A percentile compares a stretch with the other conserved stretches of the same genome.
Evolutionary conservation across 352 stramenopile species (phyloP).

Genomic region (Phytophthora rubi): DNA sequence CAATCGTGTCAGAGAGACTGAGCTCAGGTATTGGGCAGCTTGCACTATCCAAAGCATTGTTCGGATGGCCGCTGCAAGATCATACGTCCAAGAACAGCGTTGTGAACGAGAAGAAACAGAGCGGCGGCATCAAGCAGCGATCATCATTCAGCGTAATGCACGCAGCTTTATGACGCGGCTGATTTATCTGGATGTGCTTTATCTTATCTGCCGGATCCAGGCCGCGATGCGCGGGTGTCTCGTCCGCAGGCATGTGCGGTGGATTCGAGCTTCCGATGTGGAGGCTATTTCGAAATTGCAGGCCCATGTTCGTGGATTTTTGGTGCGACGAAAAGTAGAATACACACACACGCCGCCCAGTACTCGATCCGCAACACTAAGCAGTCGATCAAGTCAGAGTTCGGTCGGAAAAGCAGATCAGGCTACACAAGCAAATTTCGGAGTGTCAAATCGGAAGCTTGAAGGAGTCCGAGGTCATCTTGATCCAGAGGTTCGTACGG

Average conservation of each 20-base stretch:
- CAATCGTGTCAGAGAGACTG: slow-evolving; percentile 31
- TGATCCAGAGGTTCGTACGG: not conserved
- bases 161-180: slow-evolving; percentile 67
- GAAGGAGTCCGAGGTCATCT: slow-evolving; percentile 1
- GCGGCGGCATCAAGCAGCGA: slow-evolving; percentile 39
- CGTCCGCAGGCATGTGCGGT: slow-evolving; percentile 59
- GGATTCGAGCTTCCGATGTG: slow-evolving; percentile 52
- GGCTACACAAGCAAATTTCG: slow-evolving; percentile 8
- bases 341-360: not conserved
- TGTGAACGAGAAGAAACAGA: slow-evolving; percentile 13
- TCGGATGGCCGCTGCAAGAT: slow-evolving; percentile 39
- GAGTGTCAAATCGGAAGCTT: not conserved
- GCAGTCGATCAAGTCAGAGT: slow-evolving; percentile 2
- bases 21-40: slow-evolving; percentile 42
- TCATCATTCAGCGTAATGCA: slow-evolving; percentile 59
- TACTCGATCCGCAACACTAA: not conserved
- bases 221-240: slow-evolving; percentile 70
- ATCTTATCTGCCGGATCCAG: slow-evolving; percentile 82
- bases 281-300: slow-evolving; percentile 57
- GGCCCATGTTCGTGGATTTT: slow-evolving; percentile 49
- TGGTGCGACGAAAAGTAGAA: slow-evolving; percentile 24
- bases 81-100: slow-evolving; percentile 19
- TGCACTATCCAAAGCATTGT: slow-evolving; percentile 53
- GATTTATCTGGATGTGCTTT: slow-evolving; percentile 86
- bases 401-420: slow-evolving; percentile 6